These are phyloP conservation scores for Termitomyces sp. DNA, from an alignment of 768 basidiomycete genomes.

Conservation along the genomic window DNA sequence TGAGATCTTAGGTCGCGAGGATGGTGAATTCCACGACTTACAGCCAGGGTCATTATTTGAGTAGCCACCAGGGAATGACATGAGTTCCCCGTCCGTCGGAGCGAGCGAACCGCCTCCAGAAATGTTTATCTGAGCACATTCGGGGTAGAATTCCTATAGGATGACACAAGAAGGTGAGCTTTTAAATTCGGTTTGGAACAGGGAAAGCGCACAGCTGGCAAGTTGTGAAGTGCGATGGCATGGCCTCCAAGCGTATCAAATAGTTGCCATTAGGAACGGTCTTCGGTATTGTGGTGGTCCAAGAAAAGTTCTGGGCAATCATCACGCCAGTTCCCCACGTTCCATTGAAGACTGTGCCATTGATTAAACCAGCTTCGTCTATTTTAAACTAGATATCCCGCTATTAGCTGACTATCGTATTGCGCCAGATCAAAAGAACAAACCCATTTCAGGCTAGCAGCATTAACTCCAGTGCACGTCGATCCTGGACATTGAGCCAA, in stretches of 20 bases:
- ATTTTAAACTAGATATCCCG: constrained; percentile 36
- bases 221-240: constrained; percentile 44
- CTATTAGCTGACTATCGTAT: not conserved
- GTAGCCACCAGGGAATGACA: constrained; percentile 46
- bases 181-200: too few species aligned
- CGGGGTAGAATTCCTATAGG: constrained; percentile 64
- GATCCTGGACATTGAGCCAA: constrained; percentile 41
- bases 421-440: not conserved
- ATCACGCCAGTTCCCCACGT: constrained; percentile 41
- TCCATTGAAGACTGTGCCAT: constrained; percentile 35
- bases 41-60: constrained; percentile 39
- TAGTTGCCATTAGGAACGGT: constrained; percentile 41
- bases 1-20: constrained; percentile 11
- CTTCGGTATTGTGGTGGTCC: constrained; percentile 43
- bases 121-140: constrained; percentile 44
- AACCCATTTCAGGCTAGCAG: constrained; percentile 40
- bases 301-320: constrained; percentile 40
- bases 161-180: not conserved
- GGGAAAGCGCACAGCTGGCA: constrained; percentile 41
- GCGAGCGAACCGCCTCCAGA: constrained; percentile 37
- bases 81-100: constrained; percentile 40
- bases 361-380: constrained; percentile 42
- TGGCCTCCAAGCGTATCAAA: constrained; percentile 48
- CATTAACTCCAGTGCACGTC: constrained; percentile 36
- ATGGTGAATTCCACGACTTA: constrained; percentile 18